phyloP scores from a whole-genome alignment of 768 basidiomycete species.

The Pisolithus marmoratus region DNA sequence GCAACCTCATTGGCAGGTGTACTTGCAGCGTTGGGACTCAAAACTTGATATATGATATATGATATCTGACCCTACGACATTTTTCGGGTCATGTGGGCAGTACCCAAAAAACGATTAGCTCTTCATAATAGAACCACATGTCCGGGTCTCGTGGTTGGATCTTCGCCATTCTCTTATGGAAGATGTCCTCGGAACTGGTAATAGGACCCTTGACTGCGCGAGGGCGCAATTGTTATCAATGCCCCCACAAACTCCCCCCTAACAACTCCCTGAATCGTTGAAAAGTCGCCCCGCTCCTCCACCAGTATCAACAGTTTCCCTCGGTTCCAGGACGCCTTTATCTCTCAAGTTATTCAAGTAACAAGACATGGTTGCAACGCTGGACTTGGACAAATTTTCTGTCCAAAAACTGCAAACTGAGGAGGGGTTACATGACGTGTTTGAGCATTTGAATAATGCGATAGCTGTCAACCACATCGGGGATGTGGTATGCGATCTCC shows the following conservation, averaged over 20 bases:
- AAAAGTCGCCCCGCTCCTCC: too few species aligned
- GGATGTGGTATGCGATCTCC: background rate
- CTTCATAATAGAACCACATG: too few species aligned
- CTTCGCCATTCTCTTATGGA: background rate
- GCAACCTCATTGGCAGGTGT: too few species aligned
- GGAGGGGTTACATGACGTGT: background rate
- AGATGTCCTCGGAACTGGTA: background rate
- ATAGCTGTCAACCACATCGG: background rate
- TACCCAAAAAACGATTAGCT: too few species aligned
- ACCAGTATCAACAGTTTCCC: too few species aligned
- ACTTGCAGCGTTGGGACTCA: too few species aligned
- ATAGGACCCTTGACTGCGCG: background rate
- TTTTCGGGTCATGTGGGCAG: background rate
- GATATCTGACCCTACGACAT: too few species aligned
- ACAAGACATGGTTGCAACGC: background rate
- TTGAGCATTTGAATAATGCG: background rate
- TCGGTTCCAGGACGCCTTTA: too few species aligned
- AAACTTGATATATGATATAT: too few species aligned
- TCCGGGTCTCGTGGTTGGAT: background rate
- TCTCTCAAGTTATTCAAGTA: background rate
- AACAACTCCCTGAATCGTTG: background rate
- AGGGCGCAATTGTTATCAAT: background rate
- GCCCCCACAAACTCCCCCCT: background rate
- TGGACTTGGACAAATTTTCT: background rate
- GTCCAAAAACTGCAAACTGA: background rate